Conservation (phyloP, 2,329 filamentous ascomycete species). For the Aureobasidium sp. region DNA sequence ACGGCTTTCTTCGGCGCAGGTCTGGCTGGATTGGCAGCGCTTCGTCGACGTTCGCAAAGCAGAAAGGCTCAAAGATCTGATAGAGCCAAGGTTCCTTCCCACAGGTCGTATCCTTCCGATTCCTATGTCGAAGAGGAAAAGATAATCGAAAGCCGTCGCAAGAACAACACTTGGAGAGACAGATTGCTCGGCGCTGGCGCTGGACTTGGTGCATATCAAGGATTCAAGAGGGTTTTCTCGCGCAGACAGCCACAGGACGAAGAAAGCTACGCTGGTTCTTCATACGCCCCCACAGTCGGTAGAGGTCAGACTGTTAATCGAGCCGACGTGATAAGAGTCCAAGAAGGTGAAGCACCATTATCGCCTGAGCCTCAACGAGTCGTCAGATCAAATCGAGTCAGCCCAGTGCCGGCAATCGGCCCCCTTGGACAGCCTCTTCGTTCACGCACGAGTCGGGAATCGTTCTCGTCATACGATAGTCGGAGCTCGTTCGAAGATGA, state of each 20-base stretch:
- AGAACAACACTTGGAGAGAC: conserved; percentile 38
- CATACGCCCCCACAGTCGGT: conserved; percentile 40
- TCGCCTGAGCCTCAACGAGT: conserved; percentile 15
- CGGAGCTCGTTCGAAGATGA: conserved; percentile 16
- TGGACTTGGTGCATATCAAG: conserved; percentile 34
- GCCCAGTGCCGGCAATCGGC: not conserved
- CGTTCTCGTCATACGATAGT: conserved; percentile 18
- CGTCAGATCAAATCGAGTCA: conserved; percentile 6
- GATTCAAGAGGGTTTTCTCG: conserved; percentile 49
- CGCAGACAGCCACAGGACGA: conserved; percentile 45
- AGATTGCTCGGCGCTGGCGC: conserved; percentile 39
- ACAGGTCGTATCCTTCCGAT: conserved; percentile 12
- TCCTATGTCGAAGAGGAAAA: conserved; percentile 34
- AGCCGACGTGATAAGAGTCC: conserved; percentile 42
- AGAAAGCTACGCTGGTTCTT: conserved; percentile 46
- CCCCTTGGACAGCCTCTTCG: conserved; percentile 7
- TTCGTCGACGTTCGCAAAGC: conserved; percentile 25
- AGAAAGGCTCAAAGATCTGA: conserved; percentile 29
- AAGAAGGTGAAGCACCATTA: conserved; percentile 27
- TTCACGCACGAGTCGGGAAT: conserved; percentile 14
- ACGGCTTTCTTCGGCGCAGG: conserved; percentile 37
- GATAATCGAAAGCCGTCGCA: conserved; percentile 17
- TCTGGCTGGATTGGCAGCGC: conserved; percentile 48
- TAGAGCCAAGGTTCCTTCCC: conserved; percentile 24
- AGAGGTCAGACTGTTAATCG: conserved; percentile 39